A percentile compares a stretch with the other conserved stretches of the same genome.
phyloP scores from a whole-genome alignment of 768 basidiomycete genomes.

The Hypsizygus marmoreus region DNA sequence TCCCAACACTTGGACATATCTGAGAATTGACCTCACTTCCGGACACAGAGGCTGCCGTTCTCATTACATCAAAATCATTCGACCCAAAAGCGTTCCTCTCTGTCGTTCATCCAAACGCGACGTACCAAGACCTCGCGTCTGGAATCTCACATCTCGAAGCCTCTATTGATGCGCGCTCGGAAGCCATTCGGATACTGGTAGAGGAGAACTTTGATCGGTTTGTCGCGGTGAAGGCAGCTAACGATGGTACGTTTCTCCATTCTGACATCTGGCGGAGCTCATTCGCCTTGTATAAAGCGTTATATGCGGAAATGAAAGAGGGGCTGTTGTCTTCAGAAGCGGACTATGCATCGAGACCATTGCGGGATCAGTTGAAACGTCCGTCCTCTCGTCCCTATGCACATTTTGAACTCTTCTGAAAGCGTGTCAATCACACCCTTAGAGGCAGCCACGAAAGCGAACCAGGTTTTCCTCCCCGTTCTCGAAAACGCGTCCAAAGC shows the following conservation, averaged over 20 bases:
- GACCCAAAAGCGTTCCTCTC: slow-evolving; percentile 94
- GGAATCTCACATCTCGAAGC: slow-evolving; percentile 75
- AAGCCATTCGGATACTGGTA: slow-evolving; percentile 92
- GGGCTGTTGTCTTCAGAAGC: slow-evolving; percentile 74
- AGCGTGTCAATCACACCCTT: not conserved
- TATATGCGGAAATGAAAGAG: slow-evolving; percentile 92
- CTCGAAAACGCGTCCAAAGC: slow-evolving; percentile 95
- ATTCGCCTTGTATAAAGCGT: slow-evolving; percentile 47
- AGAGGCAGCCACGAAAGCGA: slow-evolving; percentile 92
- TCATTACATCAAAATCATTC: slow-evolving; percentile 92
- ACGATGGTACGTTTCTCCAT: slow-evolving; percentile 66
- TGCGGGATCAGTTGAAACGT: slow-evolving; percentile 89
- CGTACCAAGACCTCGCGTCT: slow-evolving; percentile 84
- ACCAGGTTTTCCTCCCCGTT: slow-evolving; percentile 95
- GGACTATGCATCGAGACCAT: slow-evolving; percentile 81
- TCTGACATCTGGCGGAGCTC: not conserved
- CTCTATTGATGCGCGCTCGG: slow-evolving; percentile 87
- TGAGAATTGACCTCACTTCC: not conserved
- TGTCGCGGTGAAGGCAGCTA: slow-evolving; percentile 94
- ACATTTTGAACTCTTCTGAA: not conserved
- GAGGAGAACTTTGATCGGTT: slow-evolving; percentile 99
- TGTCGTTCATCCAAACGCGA: slow-evolving; percentile 90
- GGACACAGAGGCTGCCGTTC: slow-evolving; percentile 69
- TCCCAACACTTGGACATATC: not conserved
- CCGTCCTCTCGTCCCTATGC: slow-evolving; percentile 21